Evolutionary conservation across 2,329 filamentous ascomycete species (phyloP).

Genomic region (Neofusicoccum laricinum): DNA sequence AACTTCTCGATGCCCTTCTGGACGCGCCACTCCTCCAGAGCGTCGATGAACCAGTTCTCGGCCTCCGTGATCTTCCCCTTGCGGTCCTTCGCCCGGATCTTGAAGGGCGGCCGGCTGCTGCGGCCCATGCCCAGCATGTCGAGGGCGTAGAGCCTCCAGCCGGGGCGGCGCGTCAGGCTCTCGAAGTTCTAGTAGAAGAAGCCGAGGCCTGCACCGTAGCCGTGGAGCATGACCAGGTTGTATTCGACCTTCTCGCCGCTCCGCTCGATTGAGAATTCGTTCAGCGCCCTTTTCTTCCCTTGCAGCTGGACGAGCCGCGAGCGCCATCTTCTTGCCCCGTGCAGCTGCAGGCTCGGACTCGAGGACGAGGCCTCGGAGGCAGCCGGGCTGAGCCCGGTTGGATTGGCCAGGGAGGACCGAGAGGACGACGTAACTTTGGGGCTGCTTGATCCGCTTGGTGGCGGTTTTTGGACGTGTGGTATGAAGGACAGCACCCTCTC

Average conservation of each 20-base stretch:
- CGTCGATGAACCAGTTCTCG: slow-evolving; percentile 94
- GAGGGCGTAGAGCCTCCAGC: slow-evolving; percentile 87
- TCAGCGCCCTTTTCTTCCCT: slow-evolving; percentile 82
- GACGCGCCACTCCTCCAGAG: slow-evolving; percentile 91
- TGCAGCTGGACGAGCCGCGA: slow-evolving; percentile 79
- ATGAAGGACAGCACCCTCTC: slow-evolving; percentile 83
- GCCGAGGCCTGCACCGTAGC: slow-evolving; percentile 91
- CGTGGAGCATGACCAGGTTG: slow-evolving; percentile 92
- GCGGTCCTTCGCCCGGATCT: slow-evolving; percentile 75
- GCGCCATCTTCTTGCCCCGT: slow-evolving; percentile 81
- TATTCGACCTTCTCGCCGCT: slow-evolving; percentile 76
- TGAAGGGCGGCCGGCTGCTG: slow-evolving; percentile 79
- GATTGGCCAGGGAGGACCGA: slow-evolving; percentile 39
- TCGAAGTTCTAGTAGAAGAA: slow-evolving; percentile 99
- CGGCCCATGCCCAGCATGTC: slow-evolving; percentile 95
- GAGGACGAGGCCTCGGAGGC: slow-evolving; percentile 43
- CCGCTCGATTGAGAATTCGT: slow-evolving; percentile 89
- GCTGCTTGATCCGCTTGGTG: slow-evolving; percentile 63
- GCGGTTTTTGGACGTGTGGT: slow-evolving; percentile 73
- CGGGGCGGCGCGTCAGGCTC: slow-evolving; percentile 69
- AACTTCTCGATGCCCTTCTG: slow-evolving; percentile 87
- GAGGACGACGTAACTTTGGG: slow-evolving; percentile 46
- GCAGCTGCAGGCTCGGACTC: slow-evolving; percentile 61
- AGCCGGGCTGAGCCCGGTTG: slow-evolving; percentile 30
- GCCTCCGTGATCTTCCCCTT: slow-evolving; percentile 81